A percentile compares a stretch with the other conserved stretches of the same genome.
Evolutionary conservation across 1,139 yeast genomes (phyloP).

Genomic region (Spathaspora sp.): DNA sequence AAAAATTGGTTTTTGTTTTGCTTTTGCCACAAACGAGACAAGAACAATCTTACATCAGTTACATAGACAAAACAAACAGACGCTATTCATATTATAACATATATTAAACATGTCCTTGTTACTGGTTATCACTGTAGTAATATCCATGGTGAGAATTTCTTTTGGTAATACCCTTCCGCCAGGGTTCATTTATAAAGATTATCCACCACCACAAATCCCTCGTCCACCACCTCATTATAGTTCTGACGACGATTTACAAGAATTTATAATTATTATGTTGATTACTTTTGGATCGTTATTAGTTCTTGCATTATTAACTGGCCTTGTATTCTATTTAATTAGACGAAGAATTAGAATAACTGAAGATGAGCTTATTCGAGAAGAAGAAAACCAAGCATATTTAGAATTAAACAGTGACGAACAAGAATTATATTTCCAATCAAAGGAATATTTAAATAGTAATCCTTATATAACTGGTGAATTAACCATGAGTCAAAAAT

Average conservation of each 20-base stretch:
- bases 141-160: not conserved
- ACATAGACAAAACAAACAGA: not conserved
- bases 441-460: conserved; percentile 54
- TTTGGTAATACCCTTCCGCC: not conserved
- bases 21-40: not conserved
- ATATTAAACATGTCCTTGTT: not conserved
- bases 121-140: not conserved
- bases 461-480: conserved; percentile 55
- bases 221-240: not conserved
- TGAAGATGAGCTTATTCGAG: conserved; percentile 61
- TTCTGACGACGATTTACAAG: conserved; percentile 6
- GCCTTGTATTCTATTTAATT: conserved; percentile 13
- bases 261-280: conserved; percentile 12
- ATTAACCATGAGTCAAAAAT: conserved; percentile 48
- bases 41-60: not conserved
- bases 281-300: conserved; percentile 15
- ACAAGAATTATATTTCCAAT: conserved; percentile 76
- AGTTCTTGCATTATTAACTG: conserved; percentile 13
- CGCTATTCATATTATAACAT: not conserved
- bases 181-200: not conserved
- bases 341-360: conserved; percentile 15
- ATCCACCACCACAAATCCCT: not conserved
- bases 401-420: conserved; percentile 66
- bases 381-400: conserved; percentile 61
- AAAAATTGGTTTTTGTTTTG: not conserved